Evolutionary conservation across 495 filamentous ascomycete species (phyloP).

Genomic region (Rusavskia elegans): DNA sequence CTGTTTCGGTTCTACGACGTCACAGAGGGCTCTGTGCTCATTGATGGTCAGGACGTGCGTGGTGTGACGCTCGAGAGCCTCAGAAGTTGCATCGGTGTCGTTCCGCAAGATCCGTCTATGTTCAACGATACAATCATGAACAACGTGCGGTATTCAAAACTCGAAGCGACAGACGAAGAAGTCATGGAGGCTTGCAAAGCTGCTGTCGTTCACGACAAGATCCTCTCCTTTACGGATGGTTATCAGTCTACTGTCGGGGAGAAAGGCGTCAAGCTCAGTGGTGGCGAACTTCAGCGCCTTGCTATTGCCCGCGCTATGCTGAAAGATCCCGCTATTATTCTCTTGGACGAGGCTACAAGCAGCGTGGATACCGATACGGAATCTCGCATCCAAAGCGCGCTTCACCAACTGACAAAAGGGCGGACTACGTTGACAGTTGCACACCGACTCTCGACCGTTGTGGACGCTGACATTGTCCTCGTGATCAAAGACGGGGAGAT

Average conservation of each 20-base stretch:
- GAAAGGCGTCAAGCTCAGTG: slow-evolving; percentile 43
- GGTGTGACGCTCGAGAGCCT: slow-evolving; percentile 36
- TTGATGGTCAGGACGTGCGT: slow-evolving; percentile 36
- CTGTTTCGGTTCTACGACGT: slow-evolving; percentile 37
- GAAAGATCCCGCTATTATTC: slow-evolving; percentile 39
- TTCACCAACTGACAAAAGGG: slow-evolving; percentile 22
- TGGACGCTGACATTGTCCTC: slow-evolving; percentile 24
- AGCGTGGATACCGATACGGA: slow-evolving; percentile 42
- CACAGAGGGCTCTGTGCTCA: slow-evolving; percentile 29
- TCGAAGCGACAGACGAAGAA: slow-evolving; percentile 22
- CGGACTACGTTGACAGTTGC: slow-evolving; percentile 26
- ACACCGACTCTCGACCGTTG: slow-evolving; percentile 25
- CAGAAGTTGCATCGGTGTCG: slow-evolving; percentile 38
- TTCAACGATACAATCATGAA: slow-evolving; percentile 34
- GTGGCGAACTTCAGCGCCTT: slow-evolving; percentile 45
- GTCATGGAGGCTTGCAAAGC: slow-evolving; percentile 12
- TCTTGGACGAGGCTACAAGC: slow-evolving; percentile 43
- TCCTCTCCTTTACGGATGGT: slow-evolving; percentile 15
- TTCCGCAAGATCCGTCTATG: slow-evolving; percentile 46
- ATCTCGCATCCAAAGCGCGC: slow-evolving; percentile 29
- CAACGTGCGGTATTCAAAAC: slow-evolving; percentile 27
- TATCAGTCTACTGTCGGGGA: slow-evolving; percentile 31
- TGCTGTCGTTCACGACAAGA: slow-evolving; percentile 11
- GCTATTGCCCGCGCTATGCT: slow-evolving; percentile 42
- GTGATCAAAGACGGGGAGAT: slow-evolving; percentile 20